phyloP scores from a whole-genome alignment of 2,329 filamentous ascomycete genomes.

The Rutstroemia sp. region DNA sequence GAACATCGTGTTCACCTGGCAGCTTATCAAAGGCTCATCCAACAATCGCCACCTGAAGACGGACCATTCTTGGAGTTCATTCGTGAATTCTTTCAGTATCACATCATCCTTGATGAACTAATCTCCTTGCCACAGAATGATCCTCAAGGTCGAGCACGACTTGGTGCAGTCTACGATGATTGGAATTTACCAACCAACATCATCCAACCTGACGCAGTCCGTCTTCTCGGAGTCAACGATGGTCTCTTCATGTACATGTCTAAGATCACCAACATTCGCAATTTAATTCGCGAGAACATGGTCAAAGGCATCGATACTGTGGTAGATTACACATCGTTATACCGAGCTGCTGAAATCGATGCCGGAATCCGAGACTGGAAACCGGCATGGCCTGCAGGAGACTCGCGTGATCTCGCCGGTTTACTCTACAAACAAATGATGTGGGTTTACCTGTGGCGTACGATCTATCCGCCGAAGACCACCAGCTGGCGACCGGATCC shows the following conservation, averaged over 20 bases:
- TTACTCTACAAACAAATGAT: constrained; percentile 59
- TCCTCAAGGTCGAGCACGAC: constrained; percentile 27
- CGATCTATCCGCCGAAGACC: constrained; percentile 47
- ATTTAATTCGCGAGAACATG: constrained; percentile 64
- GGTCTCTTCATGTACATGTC: constrained; percentile 73
- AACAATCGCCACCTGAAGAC: constrained; percentile 52
- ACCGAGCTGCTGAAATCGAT: constrained; percentile 69
- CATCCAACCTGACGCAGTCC: constrained; percentile 26
- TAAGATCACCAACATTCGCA: constrained; percentile 70
- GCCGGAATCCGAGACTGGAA: constrained; percentile 67
- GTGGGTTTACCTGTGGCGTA: constrained; percentile 57
- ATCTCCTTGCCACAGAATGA: constrained; percentile 35
- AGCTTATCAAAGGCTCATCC: constrained; percentile 67
- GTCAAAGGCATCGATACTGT: constrained; percentile 53
- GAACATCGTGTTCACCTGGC: constrained; percentile 75
- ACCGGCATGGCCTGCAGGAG: constrained; percentile 51
- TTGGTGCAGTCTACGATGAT: constrained; percentile 16
- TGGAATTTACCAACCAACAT: constrained; percentile 22
- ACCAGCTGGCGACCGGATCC: constrained; percentile 34
- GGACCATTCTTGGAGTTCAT: constrained; percentile 65
- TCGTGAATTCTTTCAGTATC: constrained; percentile 77
- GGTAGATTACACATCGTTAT: constrained; percentile 67
- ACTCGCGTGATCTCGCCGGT: constrained; percentile 48
- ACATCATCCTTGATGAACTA: constrained; percentile 59
- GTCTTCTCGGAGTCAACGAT: constrained; percentile 75